Evolutionary conservation across 2,329 filamentous ascomycete species (phyloP).

Genomic region (Paecilomyces variotii): DNA sequence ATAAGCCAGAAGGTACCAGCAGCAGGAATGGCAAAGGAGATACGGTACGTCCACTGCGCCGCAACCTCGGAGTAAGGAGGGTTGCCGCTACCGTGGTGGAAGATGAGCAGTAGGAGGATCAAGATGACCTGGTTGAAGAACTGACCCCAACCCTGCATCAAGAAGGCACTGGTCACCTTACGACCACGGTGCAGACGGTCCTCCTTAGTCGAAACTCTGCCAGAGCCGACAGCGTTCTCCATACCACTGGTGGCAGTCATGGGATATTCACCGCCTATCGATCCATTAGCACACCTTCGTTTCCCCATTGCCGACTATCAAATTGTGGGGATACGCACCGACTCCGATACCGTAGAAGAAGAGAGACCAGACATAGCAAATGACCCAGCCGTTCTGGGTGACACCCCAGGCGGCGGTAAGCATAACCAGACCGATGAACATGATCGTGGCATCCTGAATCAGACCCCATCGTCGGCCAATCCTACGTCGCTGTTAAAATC

Average conservation of each 20-base stretch:
- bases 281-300: conserved; percentile 42
- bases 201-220: conserved; percentile 80
- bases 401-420: conserved; percentile 84
- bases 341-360: conserved; percentile 76
- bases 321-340: conserved; percentile 18
- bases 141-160: conserved; percentile 99
- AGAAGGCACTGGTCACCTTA: conserved; percentile 89
- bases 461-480: conserved; percentile 89
- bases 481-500: conserved; percentile 38
- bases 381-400: conserved; percentile 86
- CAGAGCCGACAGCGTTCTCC: conserved; percentile 79
- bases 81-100: conserved; percentile 69
- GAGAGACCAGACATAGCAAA: conserved; percentile 90
- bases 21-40: conserved; percentile 87
- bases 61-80: conserved; percentile 70
- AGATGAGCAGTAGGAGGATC: conserved; percentile 77
- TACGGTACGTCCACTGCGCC: conserved; percentile 82
- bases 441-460: conserved; percentile 89
- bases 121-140: conserved; percentile 87
- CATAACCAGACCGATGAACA: conserved; percentile 89
- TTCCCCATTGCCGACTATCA: conserved; percentile 3
- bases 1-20: conserved; percentile 88
- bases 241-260: conserved; percentile 95
- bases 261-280: conserved; percentile 70
- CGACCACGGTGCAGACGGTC: conserved; percentile 92